Evolutionary conservation across 805 yeast genomes (phyloP), one percentile per base, ranked within the genome.

Genomic region (Starmerella geochares): DNA sequence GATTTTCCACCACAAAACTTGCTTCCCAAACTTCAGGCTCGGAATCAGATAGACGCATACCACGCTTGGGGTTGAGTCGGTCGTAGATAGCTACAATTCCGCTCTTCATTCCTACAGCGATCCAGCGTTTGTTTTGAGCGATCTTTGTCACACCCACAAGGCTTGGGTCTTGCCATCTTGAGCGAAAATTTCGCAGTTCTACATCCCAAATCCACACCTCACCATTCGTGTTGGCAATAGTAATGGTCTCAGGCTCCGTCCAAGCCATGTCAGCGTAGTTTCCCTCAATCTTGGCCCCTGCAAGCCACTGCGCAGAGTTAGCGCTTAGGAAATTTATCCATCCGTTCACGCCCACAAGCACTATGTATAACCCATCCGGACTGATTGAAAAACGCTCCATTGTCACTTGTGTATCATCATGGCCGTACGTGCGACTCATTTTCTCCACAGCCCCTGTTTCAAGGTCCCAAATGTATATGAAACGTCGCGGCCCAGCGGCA

Each of bases 11-110:
- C 0, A 78, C 71, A 32, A 79, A 81, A 25, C 75, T 66, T 2
- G 95, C 86, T 53, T 71, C 75, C 49, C 59, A 52, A 5, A 54
- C 52, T 35, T 64, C 69, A 10, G 70, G 64, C 31, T 64, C 66
- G 17, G 56, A 55, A 3, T 55, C 63, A 11, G 62, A 57, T 23
- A 54, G 35, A 49, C 75, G 47, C 32, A 54, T 42, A 7, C 58
- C 59, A 13, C 47, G 46, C 13, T 53, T 53, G 29, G 62, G 60
- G 33, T 61, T 56, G 9, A 51, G 48, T 29, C 82, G 72, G 63
- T 87, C 95, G 62, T 90, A 92, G 16, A 92, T 70, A 58, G 81
- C 85, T 14, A 92, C 98, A 54, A 86, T 78, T 56, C 99, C 99
- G 60, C 83, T 81, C 56, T 79, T 79, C 61, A 83, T 77, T 32